A percentile compares a stretch with the other conserved stretches of the same genome.
phyloP scores from a whole-genome alignment of 345 rosid species.

The Eucalyptus pauciflora region DNA sequence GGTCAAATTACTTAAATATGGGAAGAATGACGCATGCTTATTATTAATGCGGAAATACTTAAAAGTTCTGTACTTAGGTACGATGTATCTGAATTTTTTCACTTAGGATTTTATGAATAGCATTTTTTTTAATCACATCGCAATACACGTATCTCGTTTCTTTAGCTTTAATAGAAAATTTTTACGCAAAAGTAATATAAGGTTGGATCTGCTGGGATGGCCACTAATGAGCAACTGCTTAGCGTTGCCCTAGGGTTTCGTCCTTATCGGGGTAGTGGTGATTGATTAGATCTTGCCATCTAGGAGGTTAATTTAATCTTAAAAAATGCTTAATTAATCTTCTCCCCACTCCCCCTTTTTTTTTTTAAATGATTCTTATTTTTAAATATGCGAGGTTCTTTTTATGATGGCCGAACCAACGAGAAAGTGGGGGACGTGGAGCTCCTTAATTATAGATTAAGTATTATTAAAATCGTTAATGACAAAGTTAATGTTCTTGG shows the following conservation, averaged over 20 bases:
- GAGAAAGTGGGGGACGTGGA: background rate
- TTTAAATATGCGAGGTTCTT: background rate
- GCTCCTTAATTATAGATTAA: background rate
- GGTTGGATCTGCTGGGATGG: constrained; percentile 11
- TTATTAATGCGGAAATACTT: background rate
- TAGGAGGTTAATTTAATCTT: background rate
- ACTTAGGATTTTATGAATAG: background rate
- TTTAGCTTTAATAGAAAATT: background rate
- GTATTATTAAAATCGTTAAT: background rate
- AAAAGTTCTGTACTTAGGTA: background rate
- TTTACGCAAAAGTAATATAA: background rate
- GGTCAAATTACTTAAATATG: background rate
- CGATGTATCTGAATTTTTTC: background rate
- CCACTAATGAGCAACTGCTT: constrained; percentile 29
- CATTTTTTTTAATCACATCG: background rate
- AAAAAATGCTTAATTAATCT: background rate
- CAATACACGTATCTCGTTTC: background rate
- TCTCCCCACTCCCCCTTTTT: background rate
- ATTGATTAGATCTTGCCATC: background rate
- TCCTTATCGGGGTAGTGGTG: constrained; percentile 7
- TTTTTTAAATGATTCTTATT: too few relatives aligned
- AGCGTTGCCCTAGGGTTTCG: background rate
- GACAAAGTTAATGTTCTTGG: background rate
- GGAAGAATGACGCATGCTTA: background rate
- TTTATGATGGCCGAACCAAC: constrained; percentile 8